phyloP scores from a whole-genome alignment of 2,329 filamentous ascomycete species.

The Sporothrix globosa region DNA sequence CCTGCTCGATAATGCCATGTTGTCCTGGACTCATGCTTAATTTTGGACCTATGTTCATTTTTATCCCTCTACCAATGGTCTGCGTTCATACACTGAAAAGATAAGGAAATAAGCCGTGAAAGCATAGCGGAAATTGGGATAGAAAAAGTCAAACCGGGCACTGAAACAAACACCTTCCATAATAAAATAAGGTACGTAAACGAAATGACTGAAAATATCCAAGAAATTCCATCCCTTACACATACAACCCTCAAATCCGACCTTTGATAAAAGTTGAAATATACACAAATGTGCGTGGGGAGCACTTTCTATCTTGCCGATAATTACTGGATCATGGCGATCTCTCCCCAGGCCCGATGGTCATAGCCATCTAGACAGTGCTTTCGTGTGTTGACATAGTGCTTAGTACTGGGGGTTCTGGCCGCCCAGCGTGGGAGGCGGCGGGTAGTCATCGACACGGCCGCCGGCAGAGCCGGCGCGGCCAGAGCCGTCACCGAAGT shows the following conservation, averaged over 20 bases:
- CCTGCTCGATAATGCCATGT: background rate
- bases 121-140: background rate
- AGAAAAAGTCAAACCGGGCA: slow-evolving; percentile 26
- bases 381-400: slow-evolving; percentile 10
- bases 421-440: slow-evolving; percentile 43
- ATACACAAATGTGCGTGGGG: slow-evolving; percentile 6
- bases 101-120: background rate
- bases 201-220: slow-evolving; percentile 35
- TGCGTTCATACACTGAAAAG: background rate
- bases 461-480: slow-evolving; percentile 44
- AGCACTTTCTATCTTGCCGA: background rate
- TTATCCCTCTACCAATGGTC: background rate
- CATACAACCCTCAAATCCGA: slow-evolving; percentile 11
- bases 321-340: background rate
- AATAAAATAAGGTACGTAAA: slow-evolving; percentile 28
- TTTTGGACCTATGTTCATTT: background rate
- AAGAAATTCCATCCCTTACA: slow-evolving; percentile 29
- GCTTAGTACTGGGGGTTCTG: slow-evolving; percentile 56
- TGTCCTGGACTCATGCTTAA: background rate
- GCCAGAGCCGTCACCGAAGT: slow-evolving; percentile 61
- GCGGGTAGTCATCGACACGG: slow-evolving; percentile 55
- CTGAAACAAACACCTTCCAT: slow-evolving; percentile 28
- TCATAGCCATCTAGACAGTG: background rate
- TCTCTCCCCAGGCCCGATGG: background rate
- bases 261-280: background rate